Conservation (phyloP, 192 early-diverging fungal genomes). For the Coemansia pectinata region DNA sequence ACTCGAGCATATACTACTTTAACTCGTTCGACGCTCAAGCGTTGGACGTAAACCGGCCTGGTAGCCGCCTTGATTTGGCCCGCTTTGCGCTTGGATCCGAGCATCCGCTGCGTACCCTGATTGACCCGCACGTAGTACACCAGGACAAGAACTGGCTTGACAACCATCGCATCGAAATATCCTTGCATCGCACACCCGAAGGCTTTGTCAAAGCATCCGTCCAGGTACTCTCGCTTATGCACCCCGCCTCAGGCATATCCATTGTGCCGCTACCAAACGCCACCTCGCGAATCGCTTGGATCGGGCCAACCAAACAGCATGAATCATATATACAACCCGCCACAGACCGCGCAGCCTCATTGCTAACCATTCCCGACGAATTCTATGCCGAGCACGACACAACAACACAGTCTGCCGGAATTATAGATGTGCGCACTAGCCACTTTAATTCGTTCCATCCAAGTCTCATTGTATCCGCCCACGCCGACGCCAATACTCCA, state of each 20-base stretch:
- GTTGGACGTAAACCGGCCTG: neutral
- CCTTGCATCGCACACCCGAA: constrained; percentile 29
- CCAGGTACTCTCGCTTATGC: constrained; percentile 37
- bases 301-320: constrained; percentile 18
- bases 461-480: constrained; percentile 12
- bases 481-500: neutral
- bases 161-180: constrained; percentile 37
- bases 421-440: constrained; percentile 7
- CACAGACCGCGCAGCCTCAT: neutral
- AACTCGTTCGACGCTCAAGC: constrained; percentile 3
- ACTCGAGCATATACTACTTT: constrained; percentile 47
- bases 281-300: constrained; percentile 36
- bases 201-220: constrained; percentile 23
- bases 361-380: constrained; percentile 13
- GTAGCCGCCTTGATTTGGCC: constrained; percentile 19
- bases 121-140: constrained; percentile 17
- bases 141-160: constrained; percentile 27
- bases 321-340: neutral
- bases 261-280: constrained; percentile 26
- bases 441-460: constrained; percentile 50
- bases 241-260: constrained; percentile 19
- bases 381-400: constrained; percentile 31
- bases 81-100: constrained; percentile 4
- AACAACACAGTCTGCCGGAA: constrained; percentile 8
- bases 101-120: constrained; percentile 19